Percentiles rank a stretch among this genome's conserved stretches.
These are phyloP conservation scores for Zygoascus sp. DNA, from an alignment of 1,139 yeast genomes.

Conservation along the genomic window DNA sequence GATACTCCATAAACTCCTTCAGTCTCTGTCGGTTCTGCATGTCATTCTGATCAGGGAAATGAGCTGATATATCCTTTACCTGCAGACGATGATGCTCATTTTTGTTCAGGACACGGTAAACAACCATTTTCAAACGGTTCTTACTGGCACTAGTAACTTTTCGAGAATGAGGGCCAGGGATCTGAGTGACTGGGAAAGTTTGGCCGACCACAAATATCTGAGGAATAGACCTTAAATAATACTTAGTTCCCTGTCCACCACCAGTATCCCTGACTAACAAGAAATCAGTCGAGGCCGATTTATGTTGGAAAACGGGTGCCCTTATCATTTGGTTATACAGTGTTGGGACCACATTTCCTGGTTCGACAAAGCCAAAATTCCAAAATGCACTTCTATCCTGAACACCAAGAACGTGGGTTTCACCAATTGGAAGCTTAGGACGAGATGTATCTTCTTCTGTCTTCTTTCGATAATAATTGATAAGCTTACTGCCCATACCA, in stretches of 20 bases:
- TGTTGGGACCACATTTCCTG: slow-evolving; percentile 91
- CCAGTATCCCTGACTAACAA: slow-evolving; percentile 77
- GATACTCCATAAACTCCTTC: slow-evolving; percentile 98
- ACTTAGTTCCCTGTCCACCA: slow-evolving; percentile 50
- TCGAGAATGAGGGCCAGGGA: slow-evolving; percentile 97
- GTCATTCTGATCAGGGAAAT: slow-evolving; percentile 95
- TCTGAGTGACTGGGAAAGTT: slow-evolving; percentile 85
- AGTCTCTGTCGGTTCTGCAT: slow-evolving; percentile 95
- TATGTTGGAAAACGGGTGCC: slow-evolving; percentile 92
- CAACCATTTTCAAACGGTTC: slow-evolving; percentile 89
- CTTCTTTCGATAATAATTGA: slow-evolving; percentile 86
- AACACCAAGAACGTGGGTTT: slow-evolving; percentile 89
- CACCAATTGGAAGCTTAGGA: slow-evolving; percentile 88
- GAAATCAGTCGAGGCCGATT: slow-evolving; percentile 73
- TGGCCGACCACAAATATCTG: slow-evolving; percentile 87
- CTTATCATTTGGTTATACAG: slow-evolving; percentile 85
- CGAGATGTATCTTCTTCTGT: slow-evolving; percentile 77
- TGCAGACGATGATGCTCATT: slow-evolving; percentile 70
- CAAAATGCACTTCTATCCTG: slow-evolving; percentile 97
- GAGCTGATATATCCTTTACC: slow-evolving; percentile 83
- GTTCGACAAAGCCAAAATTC: slow-evolving; percentile 96
- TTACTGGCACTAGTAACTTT: slow-evolving; percentile 92
- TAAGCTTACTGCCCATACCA: slow-evolving; percentile 94
- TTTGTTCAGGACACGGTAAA: slow-evolving; percentile 77
- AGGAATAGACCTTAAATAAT: slow-evolving; percentile 59